phyloP scores from a whole-genome alignment of 495 filamentous ascomycete genomes.

The Hypoxylon trugodes region DNA sequence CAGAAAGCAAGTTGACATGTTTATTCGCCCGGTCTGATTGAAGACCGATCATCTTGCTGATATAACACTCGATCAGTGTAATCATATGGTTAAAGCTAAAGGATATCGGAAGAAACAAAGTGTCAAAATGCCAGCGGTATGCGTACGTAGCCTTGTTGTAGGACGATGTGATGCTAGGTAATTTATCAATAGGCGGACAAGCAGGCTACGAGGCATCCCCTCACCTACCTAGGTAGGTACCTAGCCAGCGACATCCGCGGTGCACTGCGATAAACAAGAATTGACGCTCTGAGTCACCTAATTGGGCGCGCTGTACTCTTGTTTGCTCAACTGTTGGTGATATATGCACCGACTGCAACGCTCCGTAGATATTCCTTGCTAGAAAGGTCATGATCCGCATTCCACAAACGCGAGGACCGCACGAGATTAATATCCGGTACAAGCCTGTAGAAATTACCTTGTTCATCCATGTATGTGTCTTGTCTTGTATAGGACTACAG shows the following conservation, averaged over 20 bases:
- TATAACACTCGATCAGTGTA: background rate
- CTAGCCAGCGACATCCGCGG: background rate
- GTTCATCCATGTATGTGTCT: background rate
- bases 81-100: background rate
- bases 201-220: background rate
- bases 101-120: background rate
- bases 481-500: too few relatives aligned
- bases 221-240: too few relatives aligned
- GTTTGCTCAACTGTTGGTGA: conserved; percentile 15
- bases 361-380: background rate
- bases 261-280: background rate
- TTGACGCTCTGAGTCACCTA: conserved; percentile 1
- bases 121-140: background rate
- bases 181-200: background rate
- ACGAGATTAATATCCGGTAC: background rate
- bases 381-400: background rate
- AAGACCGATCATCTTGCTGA: background rate
- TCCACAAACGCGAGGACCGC: conserved; percentile 2
- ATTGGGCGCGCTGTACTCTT: conserved; percentile 3
- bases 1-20: background rate
- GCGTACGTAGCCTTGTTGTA: background rate
- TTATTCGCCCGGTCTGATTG: background rate
- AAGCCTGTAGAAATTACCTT: background rate
- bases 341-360: conserved; percentile 11
- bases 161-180: background rate